phyloP scores from a whole-genome alignment of 2,329 filamentous ascomycete species.

The Botrytis galanthina region DNA sequence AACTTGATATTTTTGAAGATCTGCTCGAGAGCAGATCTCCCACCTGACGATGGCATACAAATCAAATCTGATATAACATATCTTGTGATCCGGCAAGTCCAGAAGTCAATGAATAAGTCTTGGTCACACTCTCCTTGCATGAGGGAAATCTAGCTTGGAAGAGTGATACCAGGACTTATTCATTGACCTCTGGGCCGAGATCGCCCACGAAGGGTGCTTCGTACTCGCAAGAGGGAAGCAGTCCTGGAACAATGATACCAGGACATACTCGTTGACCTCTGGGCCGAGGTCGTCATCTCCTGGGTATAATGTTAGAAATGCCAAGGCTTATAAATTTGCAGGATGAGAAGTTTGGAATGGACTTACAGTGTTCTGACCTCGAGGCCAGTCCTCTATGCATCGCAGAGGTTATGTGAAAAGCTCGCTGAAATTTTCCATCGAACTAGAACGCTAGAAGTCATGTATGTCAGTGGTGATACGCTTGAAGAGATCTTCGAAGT shows the following conservation, averaged over 20 bases:
- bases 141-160: conserved; percentile 95
- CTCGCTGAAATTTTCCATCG: background rate
- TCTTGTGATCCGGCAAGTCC: background rate
- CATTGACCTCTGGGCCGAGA: conserved; percentile 95
- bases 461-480: background rate
- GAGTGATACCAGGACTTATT: conserved; percentile 93
- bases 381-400: background rate
- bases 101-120: background rate
- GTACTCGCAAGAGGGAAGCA: background rate
- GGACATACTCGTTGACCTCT: background rate
- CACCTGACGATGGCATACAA: background rate
- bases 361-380: background rate
- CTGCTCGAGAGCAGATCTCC: background rate
- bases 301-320: background rate
- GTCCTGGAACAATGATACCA: background rate
- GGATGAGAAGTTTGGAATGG: background rate
- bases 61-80: background rate
- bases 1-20: background rate
- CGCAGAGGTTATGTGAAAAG: background rate
- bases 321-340: background rate
- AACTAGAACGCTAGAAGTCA: background rate
- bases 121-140: conserved; percentile 65
- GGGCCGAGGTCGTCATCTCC: background rate
- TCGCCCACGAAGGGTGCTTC: conserved; percentile 66
- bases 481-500: conserved; percentile 51